Evolutionary conservation across 805 yeast species (phyloP).

Genomic region (Cyberlindnera sargentensis): DNA sequence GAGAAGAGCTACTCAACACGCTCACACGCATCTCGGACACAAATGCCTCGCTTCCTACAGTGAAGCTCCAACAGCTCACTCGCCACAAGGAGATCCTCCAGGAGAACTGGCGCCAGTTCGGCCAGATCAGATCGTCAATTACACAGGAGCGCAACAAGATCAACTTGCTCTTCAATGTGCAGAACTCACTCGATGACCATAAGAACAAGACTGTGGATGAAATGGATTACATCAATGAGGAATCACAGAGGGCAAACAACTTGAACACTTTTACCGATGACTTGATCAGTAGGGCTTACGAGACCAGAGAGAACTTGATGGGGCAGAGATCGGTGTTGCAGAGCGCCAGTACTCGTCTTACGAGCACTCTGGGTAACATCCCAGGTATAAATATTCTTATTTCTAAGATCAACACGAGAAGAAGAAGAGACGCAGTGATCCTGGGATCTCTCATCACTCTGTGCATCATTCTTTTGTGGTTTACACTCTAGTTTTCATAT

Average conservation of each 20-base stretch:
- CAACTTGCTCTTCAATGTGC: constrained; percentile 68
- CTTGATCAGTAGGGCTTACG: constrained; percentile 76
- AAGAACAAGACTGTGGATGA: constrained; percentile 26
- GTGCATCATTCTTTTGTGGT: constrained; percentile 66
- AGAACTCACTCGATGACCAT: constrained; percentile 72
- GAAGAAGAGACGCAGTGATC: constrained; percentile 83
- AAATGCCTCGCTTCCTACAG: constrained; percentile 52
- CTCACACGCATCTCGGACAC: constrained; percentile 50
- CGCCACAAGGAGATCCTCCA: constrained; percentile 72
- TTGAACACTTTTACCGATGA: constrained; percentile 75
- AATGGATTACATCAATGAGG: constrained; percentile 73
- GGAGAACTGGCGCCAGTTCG: constrained; percentile 62
- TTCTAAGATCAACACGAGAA: constrained; percentile 76
- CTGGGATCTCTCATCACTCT: constrained; percentile 64
- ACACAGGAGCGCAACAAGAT: constrained; percentile 70
- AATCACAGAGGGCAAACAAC: constrained; percentile 62
- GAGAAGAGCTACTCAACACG: constrained; percentile 47
- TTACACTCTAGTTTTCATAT: constrained; percentile 23
- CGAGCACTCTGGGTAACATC: constrained; percentile 53
- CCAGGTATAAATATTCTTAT: constrained; percentile 81
- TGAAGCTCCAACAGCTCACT: constrained; percentile 73
- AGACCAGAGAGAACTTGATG: constrained; percentile 78
- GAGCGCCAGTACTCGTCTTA: constrained; percentile 56
- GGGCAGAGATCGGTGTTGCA: constrained; percentile 62
- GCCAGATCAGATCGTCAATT: constrained; percentile 49